phyloP scores from a whole-genome alignment of 1,284 basidiomycete genomes.

The Cutaneotrichosporon cyanovorans region DNA sequence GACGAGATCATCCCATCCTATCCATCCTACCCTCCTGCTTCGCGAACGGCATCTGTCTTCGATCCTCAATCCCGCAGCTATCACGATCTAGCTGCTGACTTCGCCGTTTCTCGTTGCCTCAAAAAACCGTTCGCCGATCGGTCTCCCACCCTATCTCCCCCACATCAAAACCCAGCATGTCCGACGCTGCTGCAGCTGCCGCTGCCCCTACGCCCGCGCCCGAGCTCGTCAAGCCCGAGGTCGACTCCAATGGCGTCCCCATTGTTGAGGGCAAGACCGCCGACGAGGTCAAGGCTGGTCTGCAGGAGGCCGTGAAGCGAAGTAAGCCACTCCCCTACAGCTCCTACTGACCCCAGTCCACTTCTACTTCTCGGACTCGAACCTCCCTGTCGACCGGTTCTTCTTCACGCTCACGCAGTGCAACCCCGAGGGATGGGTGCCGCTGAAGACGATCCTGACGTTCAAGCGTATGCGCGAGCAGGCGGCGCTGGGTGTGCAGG shows the following conservation, averaged over 20 bases:
- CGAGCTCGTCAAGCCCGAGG: constrained; percentile 13
- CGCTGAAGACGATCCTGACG: constrained; percentile 75
- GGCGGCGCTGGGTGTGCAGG: constrained; percentile 54
- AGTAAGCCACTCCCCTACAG: constrained; percentile 17
- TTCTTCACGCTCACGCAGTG: constrained; percentile 80
- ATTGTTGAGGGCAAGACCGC: constrained; percentile 30
- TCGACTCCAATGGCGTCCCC: constrained; percentile 18
- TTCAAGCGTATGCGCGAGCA: constrained; percentile 94
- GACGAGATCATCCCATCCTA: too few species aligned
- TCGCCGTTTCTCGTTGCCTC: too few species aligned
- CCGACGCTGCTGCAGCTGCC: constrained; percentile 6
- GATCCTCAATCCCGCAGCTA: too few species aligned
- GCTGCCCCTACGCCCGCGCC: neutral
- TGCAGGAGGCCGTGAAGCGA: constrained; percentile 35
- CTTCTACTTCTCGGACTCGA: constrained; percentile 96
- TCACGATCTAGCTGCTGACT: too few species aligned
- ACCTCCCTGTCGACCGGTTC: constrained; percentile 96
- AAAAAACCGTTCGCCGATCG: too few species aligned
- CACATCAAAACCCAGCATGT: constrained; percentile 41
- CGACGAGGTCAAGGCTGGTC: constrained; percentile 29
- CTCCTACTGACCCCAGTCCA: constrained; percentile 57
- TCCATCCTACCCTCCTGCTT: too few species aligned
- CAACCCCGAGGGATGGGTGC: constrained; percentile 80
- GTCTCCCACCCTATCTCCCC: constrained; percentile 43
- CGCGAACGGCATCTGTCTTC: too few species aligned